These are phyloP conservation scores for Trichophyton simii DNA, from an alignment of 2,329 filamentous ascomycete species.

Conservation along the genomic window DNA sequence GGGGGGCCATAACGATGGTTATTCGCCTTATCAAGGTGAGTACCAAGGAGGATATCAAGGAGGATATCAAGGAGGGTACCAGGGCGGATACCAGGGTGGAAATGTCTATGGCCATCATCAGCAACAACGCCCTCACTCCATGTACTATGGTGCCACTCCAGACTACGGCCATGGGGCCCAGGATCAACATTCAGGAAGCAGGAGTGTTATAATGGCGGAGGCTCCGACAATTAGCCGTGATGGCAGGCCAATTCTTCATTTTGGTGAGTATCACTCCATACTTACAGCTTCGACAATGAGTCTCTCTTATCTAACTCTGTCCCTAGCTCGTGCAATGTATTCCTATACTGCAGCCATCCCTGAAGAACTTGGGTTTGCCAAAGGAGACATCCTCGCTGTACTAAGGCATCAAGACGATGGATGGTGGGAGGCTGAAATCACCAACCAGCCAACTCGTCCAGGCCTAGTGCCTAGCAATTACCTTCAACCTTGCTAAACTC, in stretches of 20 bases:
- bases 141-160: constrained; percentile 34
- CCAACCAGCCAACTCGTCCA: constrained; percentile 38
- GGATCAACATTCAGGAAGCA: constrained; percentile 50
- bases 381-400: constrained; percentile 83
- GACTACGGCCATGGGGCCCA: constrained; percentile 33
- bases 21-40: constrained; percentile 18
- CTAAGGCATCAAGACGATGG: constrained; percentile 89
- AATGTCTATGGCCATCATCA: constrained; percentile 14
- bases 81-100: not conserved
- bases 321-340: constrained; percentile 77
- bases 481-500: constrained; percentile 43
- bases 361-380: constrained; percentile 82
- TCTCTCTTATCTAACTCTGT: constrained; percentile 6
- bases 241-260: constrained; percentile 78
- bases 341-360: constrained; percentile 89
- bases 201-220: constrained; percentile 61
- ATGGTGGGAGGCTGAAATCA: constrained; percentile 97
- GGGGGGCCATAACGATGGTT: constrained; percentile 22
- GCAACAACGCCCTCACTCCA: constrained; percentile 42
- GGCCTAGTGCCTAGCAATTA: constrained; percentile 58
- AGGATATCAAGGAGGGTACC: not conserved
- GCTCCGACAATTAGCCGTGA: constrained; percentile 64
- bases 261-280: constrained; percentile 53
- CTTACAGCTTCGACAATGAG: not conserved
- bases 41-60: constrained; percentile 4